Conservation (phyloP, 305 asterid genomes). For the Plantago lanceolata region DNA sequence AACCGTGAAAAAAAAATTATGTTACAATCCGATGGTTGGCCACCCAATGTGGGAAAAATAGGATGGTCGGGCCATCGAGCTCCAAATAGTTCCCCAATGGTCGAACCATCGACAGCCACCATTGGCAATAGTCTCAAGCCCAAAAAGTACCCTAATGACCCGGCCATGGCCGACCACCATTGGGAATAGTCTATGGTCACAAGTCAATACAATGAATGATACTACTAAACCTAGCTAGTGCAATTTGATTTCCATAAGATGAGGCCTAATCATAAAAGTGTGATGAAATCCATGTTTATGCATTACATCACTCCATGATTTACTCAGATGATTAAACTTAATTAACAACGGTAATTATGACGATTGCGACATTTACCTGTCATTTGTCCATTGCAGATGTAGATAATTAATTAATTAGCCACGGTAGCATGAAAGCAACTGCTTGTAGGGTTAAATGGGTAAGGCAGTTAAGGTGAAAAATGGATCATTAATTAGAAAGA, state of each 20-base stretch:
- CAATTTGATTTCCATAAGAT: background rate
- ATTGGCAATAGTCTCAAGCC: too few species aligned
- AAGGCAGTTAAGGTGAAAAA: slow-evolving; percentile 10
- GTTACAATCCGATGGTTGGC: too few species aligned
- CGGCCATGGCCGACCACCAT: too few species aligned
- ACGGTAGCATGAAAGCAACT: slow-evolving; percentile 1
- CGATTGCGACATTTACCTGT: background rate
- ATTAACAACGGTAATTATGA: slow-evolving; percentile 25
- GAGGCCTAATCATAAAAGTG: slow-evolving; percentile 18
- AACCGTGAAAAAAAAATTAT: too few species aligned
- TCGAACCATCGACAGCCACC: too few species aligned
- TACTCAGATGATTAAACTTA: slow-evolving; percentile 21
- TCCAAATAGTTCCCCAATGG: too few species aligned
- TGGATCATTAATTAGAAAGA: slow-evolving; percentile 13
- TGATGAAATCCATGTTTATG: slow-evolving; percentile 9
- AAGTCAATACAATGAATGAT: too few species aligned
- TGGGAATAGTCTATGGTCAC: too few species aligned
- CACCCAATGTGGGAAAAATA: too few species aligned
- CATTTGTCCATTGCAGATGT: background rate
- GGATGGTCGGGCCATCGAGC: too few species aligned
- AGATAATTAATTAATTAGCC: background rate
- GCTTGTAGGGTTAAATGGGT: background rate
- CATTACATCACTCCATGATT: slow-evolving; percentile 24
- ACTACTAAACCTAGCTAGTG: too few species aligned
- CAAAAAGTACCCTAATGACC: too few species aligned